Conservation (phyloP, 208 protist genomes). For the Acanthamoeba triangularis region DNA sequence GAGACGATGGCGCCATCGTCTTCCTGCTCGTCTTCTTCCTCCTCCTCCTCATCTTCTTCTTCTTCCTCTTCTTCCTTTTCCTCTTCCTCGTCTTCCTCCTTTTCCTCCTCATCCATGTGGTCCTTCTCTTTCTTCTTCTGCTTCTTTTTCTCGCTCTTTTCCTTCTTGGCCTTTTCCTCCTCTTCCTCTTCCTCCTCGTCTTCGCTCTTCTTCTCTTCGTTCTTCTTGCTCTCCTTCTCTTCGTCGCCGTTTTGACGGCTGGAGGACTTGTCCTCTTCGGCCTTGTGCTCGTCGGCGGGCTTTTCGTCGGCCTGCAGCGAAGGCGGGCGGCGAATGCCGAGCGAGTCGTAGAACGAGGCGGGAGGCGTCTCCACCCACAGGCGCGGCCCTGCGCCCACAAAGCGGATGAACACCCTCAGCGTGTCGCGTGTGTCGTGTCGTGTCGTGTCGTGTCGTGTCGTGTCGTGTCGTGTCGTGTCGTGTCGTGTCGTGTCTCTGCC, state of each 20-base stretch:
- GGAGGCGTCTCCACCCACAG: constrained; percentile 14
- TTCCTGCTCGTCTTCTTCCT: neutral
- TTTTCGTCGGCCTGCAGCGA: neutral
- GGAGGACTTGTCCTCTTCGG: neutral
- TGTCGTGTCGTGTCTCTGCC: neutral
- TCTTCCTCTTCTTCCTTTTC: neutral
- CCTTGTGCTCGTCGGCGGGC: neutral
- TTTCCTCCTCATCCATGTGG: neutral
- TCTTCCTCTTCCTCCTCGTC: neutral
- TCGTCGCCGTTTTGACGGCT: neutral
- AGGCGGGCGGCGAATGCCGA: neutral
- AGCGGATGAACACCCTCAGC: no score
- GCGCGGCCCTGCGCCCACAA: neutral
- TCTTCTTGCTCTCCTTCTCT: neutral
- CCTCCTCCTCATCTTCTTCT: neutral
- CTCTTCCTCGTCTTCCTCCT: neutral
- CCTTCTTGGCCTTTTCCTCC: neutral
- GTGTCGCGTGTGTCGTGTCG: neutral
- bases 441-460: no score
- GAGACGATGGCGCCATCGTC: neutral
- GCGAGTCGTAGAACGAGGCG: neutral
- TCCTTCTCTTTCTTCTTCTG: neutral
- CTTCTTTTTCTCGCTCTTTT: neutral
- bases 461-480: no score
- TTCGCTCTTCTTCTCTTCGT: neutral